Evolutionary conservation across 768 basidiomycete genomes (phyloP).

Genomic region (Tricholoma furcatifolium): DNA sequence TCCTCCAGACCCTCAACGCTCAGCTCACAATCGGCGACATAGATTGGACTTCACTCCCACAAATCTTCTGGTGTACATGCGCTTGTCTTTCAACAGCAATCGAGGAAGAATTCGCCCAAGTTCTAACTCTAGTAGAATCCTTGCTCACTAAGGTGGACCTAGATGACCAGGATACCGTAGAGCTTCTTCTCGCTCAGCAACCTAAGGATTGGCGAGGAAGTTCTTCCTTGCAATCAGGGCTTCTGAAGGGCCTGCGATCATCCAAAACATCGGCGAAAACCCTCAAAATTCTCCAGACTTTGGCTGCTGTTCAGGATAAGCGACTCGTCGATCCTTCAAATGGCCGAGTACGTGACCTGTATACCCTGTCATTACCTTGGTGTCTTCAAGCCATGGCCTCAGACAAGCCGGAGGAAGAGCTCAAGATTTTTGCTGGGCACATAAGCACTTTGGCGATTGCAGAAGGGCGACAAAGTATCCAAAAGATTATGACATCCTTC

Average conservation of each 20-base stretch:
- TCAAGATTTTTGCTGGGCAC: slow-evolving; percentile 72
- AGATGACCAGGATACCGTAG: slow-evolving; percentile 62
- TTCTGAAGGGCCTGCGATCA: slow-evolving; percentile 80
- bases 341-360: slow-evolving; percentile 77
- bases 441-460: slow-evolving; percentile 69
- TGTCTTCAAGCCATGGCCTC: slow-evolving; percentile 77
- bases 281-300: slow-evolving; percentile 61
- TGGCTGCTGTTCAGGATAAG: slow-evolving; percentile 59
- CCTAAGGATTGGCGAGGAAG: slow-evolving; percentile 72
- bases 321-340: slow-evolving; percentile 70
- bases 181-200: slow-evolving; percentile 64
- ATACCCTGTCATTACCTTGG: slow-evolving; percentile 83
- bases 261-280: slow-evolving; percentile 65
- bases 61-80: slow-evolving; percentile 83
- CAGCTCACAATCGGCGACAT: slow-evolving; percentile 56
- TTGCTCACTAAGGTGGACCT: slow-evolving; percentile 72
- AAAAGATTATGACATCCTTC: slow-evolving; percentile 87
- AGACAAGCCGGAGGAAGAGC: slow-evolving; percentile 54
- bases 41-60: slow-evolving; percentile 65
- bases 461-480: slow-evolving; percentile 76
- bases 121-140: slow-evolving; percentile 60
- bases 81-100: slow-evolving; percentile 83
- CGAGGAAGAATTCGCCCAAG: slow-evolving; percentile 74
- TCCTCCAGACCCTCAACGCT: slow-evolving; percentile 72
- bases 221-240: slow-evolving; percentile 62